Evolutionary conservation across 768 basidiomycete species (phyloP), one percentile per base, ranked within the genome.

Genomic region (Mycena polygramma): DNA sequence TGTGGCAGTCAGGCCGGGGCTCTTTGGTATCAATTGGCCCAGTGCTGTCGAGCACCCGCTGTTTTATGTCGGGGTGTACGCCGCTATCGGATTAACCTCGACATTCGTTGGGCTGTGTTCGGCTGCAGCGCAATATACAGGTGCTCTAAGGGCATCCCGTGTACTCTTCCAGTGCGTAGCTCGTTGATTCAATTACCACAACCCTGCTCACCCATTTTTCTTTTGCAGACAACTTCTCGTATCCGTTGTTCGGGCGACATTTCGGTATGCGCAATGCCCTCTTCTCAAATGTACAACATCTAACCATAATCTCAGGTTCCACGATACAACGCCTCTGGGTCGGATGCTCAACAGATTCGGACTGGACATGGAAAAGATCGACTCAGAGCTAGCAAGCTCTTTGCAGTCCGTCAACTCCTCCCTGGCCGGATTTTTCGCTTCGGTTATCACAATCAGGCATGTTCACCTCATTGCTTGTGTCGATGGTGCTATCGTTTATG

Each of bases 271-370:
- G 53, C 49, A 30, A 9, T 43, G 22, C 10, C 5, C 0, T 26
- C 20, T 9, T 35, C 11, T 26, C 30, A 14, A 2, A 24, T 52
- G 14, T 2, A 11, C 4, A 14, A 7, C 19, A 54, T 37, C 61
- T 41, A 9, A 15, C 20, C 7, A 10, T 11, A 36, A 8, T n/a
- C 11, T 0, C 41, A 64, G 66, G 17, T 73, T 73, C 46, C 71
- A 73, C 35, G 74, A 95, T 76, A 90, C 91, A 0, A 95, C 94
- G 0, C 94, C 94, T 2, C 89, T 92, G 79, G 93, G 93, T 85
- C 91, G 94, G 4, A 91, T 96, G 87, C 84, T 96, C 73, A 96
- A 96, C 79, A 88, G 95, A 7, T 96, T 96, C 52, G 69, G 72
- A 0, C 30, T 52, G 83, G 95, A 97, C 75, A 87, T 97, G 43